Percentiles rank a stretch among this genome's conserved stretches.
These are phyloP conservation scores for Hippophae rhamnoides DNA, from an alignment of 306 rosid species.

Conservation along the genomic window DNA sequence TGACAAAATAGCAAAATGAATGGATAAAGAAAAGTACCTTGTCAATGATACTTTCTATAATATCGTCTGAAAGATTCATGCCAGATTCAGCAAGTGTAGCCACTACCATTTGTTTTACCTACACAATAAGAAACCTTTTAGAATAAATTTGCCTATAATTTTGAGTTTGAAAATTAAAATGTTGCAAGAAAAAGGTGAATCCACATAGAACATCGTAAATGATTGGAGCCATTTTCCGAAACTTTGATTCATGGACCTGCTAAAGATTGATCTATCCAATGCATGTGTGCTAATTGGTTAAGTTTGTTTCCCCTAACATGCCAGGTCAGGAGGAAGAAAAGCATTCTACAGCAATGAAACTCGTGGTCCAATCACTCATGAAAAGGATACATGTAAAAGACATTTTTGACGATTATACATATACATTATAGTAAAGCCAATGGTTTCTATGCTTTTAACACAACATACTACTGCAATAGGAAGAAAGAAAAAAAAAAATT, in stretches of 20 bases:
- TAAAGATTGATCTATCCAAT: too few relatives aligned
- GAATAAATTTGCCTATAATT: neutral
- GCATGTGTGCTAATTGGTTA: too few relatives aligned
- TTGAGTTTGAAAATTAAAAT: neutral
- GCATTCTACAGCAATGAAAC: too few relatives aligned
- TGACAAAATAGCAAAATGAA: slow-evolving; percentile 7
- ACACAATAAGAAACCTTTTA: neutral
- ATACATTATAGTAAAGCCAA: neutral
- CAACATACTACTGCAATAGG: neutral
- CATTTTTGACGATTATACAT: too few relatives aligned
- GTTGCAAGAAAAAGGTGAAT: neutral
- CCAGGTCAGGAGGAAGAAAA: too few relatives aligned
- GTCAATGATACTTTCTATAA: slow-evolving; percentile 57
- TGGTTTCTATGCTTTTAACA: neutral
- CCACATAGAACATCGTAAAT: neutral
- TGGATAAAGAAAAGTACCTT: slow-evolving; percentile 42
- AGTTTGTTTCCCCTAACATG: too few relatives aligned
- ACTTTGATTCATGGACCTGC: too few relatives aligned
- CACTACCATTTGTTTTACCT: slow-evolving; percentile 85
- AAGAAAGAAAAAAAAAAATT: neutral
- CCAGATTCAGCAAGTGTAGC: slow-evolving; percentile 82
- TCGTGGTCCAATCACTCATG: too few relatives aligned
- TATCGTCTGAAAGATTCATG: slow-evolving; percentile 66
- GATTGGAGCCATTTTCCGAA: neutral
- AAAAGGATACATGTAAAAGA: too few relatives aligned